These are phyloP conservation scores for Eudorina sp. DNA, from an alignment of 139 green algal genomes.

Conservation along the genomic window DNA sequence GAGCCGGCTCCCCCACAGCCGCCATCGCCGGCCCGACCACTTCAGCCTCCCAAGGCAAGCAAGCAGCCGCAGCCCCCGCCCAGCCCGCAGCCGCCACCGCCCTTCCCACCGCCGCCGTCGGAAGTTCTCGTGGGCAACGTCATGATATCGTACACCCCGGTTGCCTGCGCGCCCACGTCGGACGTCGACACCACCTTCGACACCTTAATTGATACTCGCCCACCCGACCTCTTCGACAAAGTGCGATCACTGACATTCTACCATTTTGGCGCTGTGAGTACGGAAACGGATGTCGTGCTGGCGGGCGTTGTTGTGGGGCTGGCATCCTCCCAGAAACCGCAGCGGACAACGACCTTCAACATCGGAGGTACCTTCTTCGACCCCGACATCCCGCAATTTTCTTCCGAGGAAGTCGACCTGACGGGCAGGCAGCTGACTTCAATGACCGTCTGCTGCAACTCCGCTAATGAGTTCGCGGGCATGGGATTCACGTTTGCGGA, in stretches of 20 bases:
- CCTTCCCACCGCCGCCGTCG: background rate
- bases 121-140: background rate
- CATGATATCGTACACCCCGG: background rate
- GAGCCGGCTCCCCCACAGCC: background rate
- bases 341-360: background rate
- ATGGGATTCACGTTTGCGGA: background rate
- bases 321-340: background rate
- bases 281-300: background rate
- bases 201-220: background rate
- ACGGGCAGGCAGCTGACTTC: background rate
- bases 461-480: background rate
- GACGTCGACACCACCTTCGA: background rate
- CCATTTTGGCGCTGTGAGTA: background rate
- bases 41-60: background rate
- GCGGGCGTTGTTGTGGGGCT: background rate
- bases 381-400: background rate
- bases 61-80: background rate
- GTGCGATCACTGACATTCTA: background rate
- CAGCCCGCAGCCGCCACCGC: background rate
- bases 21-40: too few relatives aligned
- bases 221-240: background rate
- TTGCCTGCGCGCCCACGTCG: background rate
- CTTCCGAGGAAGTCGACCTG: background rate
- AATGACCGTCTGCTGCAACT: background rate
- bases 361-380: background rate